Percentiles rank a stretch among this genome's conserved stretches.
These are phyloP conservation scores for Verbascum thapsus DNA, from an alignment of 257 asterid genomes.

Conservation along the genomic window DNA sequence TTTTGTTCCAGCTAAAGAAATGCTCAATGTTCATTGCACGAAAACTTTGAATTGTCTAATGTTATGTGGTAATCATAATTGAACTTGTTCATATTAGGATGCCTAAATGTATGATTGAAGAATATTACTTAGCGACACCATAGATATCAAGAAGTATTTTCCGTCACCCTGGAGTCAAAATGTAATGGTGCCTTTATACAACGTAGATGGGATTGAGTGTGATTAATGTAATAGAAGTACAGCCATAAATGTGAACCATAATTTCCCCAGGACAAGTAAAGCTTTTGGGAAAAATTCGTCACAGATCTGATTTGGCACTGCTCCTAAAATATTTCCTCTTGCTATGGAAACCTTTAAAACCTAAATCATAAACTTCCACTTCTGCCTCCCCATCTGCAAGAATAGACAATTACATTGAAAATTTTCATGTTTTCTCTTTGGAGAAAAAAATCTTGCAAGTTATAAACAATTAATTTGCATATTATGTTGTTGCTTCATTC, in stretches of 20 bases:
- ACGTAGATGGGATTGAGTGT: background rate
- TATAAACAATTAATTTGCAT: background rate
- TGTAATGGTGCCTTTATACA: background rate
- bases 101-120: background rate
- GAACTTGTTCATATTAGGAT: background rate
- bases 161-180: background rate
- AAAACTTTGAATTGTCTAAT: background rate
- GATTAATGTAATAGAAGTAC: background rate
- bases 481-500: conserved; percentile 3
- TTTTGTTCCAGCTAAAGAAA: background rate
- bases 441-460: too few relatives aligned
- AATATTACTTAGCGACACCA: background rate
- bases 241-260: background rate
- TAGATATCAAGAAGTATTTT: background rate
- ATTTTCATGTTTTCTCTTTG: too few relatives aligned
- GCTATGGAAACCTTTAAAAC: background rate
- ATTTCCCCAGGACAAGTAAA: conserved; percentile 2
- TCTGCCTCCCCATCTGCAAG: background rate
- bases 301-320: conserved; percentile 2
- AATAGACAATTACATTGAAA: background rate
- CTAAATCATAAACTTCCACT: conserved; percentile 11
- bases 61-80: too few relatives aligned
- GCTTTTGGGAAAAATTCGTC: background rate
- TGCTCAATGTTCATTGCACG: background rate
- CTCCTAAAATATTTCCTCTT: background rate